Percentiles rank a stretch among this genome's conserved stretches.
Evolutionary conservation across 1,139 yeast species (phyloP).

Genomic region (Candida sp.): DNA sequence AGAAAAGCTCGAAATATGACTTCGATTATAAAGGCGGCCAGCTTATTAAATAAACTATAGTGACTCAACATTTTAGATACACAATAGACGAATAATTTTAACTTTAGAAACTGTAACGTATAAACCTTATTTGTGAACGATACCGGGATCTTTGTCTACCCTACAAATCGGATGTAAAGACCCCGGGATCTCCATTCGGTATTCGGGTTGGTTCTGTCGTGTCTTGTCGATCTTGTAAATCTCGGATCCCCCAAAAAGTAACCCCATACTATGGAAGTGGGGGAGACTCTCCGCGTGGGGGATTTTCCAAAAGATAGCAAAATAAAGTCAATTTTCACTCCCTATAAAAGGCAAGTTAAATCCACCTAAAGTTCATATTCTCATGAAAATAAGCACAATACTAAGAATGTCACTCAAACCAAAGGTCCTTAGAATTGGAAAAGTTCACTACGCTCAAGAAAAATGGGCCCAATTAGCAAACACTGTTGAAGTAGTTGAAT

Average conservation of each 20-base stretch:
- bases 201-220: too few relatives aligned
- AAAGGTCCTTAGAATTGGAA: conserved; percentile 59
- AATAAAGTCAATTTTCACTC: background rate
- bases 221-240: too few relatives aligned
- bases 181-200: too few relatives aligned
- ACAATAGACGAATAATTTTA: too few relatives aligned
- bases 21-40: conserved; percentile 13
- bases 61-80: too few relatives aligned
- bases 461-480: conserved; percentile 52
- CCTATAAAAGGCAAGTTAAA: background rate
- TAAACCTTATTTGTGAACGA: background rate
- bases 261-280: background rate
- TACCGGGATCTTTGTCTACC: too few relatives aligned
- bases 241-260: background rate
- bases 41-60: conserved; percentile 7
- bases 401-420: conserved; percentile 26
- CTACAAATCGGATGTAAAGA: too few relatives aligned
- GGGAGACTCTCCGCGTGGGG: conserved; percentile 1
- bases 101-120: background rate
- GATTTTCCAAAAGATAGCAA: background rate
- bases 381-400: background rate
- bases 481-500: conserved; percentile 49
- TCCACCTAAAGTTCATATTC: background rate
- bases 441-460: conserved; percentile 46
- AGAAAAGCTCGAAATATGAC: conserved; percentile 3